phyloP scores from a whole-genome alignment of 1,284 basidiomycete genomes.

The Athelia sp. region DNA sequence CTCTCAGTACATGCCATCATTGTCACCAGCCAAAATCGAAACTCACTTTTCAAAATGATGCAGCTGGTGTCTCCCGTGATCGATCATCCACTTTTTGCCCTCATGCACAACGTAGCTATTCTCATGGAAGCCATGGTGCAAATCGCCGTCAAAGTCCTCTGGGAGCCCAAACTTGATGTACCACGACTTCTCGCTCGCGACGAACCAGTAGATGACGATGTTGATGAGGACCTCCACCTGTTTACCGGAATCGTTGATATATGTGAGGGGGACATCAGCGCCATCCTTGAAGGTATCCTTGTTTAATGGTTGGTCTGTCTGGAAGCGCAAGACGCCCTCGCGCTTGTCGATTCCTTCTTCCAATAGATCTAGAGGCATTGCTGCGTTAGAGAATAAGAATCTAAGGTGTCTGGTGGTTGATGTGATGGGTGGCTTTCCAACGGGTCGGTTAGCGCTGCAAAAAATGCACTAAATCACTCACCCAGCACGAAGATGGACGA shows the following conservation, averaged over 20 bases:
- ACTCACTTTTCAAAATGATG: not conserved
- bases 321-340: not conserved
- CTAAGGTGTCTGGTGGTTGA: no score
- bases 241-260: not conserved
- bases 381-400: no score
- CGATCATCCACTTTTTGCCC: not conserved
- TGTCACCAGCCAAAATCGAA: not conserved
- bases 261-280: not conserved
- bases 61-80: not conserved
- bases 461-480: no score
- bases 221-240: not conserved
- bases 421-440: no score
- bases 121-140: not conserved
- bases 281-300: not conserved
- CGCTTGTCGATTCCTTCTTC: no score
- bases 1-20: no score
- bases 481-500: no score
- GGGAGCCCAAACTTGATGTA: not conserved
- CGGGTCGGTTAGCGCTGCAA: no score
- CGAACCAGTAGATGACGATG: not conserved
- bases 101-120: not conserved
- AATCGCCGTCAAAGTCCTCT: not conserved
- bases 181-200: not conserved
- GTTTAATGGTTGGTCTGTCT: not conserved
- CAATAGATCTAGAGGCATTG: no score